These are phyloP conservation scores for Diaporthe sp. DNA, from an alignment of 2,329 filamentous ascomycete species.

Conservation along the genomic window DNA sequence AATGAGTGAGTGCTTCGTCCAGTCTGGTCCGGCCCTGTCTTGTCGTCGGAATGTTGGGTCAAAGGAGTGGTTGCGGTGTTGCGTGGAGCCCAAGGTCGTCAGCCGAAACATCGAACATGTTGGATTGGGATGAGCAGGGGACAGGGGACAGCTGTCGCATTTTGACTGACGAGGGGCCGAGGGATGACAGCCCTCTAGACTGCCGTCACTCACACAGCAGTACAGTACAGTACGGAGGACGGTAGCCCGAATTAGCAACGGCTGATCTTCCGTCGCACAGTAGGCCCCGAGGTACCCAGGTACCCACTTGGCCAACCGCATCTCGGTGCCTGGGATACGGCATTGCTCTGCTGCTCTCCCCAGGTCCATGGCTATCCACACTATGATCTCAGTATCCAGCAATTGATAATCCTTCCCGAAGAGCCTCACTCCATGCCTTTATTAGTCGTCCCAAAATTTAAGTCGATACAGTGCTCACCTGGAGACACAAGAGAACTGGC, in stretches of 20 bases:
- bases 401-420: neutral
- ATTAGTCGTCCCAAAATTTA: neutral
- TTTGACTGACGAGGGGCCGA: slow-evolving; percentile 32
- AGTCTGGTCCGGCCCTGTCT: slow-evolving; percentile 3
- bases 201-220: neutral
- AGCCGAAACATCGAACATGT: slow-evolving; percentile 31
- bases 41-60: slow-evolving; percentile 20
- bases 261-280: slow-evolving; percentile 19
- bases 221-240: slow-evolving; percentile 9
- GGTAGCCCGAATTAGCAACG: slow-evolving; percentile 30
- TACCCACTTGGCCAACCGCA: neutral
- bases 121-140: slow-evolving; percentile 34
- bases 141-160: slow-evolving; percentile 33
- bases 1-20: slow-evolving; percentile 3
- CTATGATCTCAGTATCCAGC: neutral
- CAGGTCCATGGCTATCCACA: no score
- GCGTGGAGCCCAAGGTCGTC: slow-evolving; percentile 29
- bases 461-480: neutral
- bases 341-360: neutral
- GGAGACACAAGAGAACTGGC: neutral
- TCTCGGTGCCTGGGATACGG: slow-evolving; percentile 1
- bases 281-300: neutral
- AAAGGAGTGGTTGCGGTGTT: slow-evolving; percentile 7
- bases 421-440: neutral
- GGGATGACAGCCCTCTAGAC: slow-evolving; percentile 8